Base-by-base conservation (phyloP, 495 filamentous ascomycete species). In the Chaetomium fimeti region DNA sequence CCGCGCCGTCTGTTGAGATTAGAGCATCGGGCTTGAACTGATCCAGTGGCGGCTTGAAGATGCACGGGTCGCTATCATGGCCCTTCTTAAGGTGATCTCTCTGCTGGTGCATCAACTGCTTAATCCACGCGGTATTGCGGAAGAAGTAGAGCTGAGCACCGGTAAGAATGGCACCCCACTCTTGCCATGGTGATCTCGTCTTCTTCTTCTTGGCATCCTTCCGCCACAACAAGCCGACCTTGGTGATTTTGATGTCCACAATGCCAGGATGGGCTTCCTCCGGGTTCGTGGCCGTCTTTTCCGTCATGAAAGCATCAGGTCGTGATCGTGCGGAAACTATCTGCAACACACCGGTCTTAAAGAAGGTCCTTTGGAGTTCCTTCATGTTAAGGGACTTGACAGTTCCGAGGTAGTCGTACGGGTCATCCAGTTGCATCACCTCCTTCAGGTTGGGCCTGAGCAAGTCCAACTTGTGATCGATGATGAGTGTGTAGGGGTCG, bases 121-220 rank as follows among this genome's bases (percentile, higher is more conserved):
- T 96, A n/a, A 95, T 85, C 94, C 94, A 98, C 13, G 83, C 79
- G 22, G 91, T 87, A 70, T 98, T 97, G 61, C 89, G 86, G 78
- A 99, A 99, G 77, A 99, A 92, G 75, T 96, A 98, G 49, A 99
- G 83, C 69, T 97, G 93, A 16, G 94, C 93, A 28, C 92, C 89
- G 7, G 94, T 99, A 24, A 99, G 82, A 52, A 99, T 86, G 38
- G 92, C 93, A 53, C 94, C 94, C 94, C 94, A 99, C 79, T 98
- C 94, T 68, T 96, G 92, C 94, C 94, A 99, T 1, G 94, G 95
- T 1, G 92, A 97, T 40, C 95, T 84, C 0, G 92, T 89, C 74
- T 92, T 92, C 81, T 97, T 97, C 77, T 91, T 96, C 75, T 96
- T 97, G 13, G 85, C 78, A 60, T 97, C 92, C 74, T 99, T 99